Evolutionary conservation across 2,329 filamentous ascomycete genomes (phyloP), one percentile per base, ranked within the genome.

Genomic region (Fusarium robinianum): DNA sequence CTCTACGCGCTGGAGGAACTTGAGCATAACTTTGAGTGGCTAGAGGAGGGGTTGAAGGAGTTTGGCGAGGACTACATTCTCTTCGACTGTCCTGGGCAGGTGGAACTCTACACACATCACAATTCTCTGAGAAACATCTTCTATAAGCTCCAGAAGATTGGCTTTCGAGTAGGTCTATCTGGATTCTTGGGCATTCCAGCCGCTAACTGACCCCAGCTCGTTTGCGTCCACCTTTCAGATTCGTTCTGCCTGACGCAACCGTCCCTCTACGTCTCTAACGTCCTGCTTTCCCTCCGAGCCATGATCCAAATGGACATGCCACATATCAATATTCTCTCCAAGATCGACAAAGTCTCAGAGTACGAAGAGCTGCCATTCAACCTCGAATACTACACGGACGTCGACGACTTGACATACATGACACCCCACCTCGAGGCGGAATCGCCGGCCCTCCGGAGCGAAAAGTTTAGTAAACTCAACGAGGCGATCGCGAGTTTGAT

Each of bases 301-400:
- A 99, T 99, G 92, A 83, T 99, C 39, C 94, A 97, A 71, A 92
- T 99, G 80, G 94, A 97, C 64, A 87, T 97, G 50, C 90, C 94
- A 1, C 90, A 96, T 64, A 77, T 99, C 57, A 99, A 99, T 63
- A 88, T 99, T 51, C 80, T 99, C 17, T 96, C 91, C 45, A 99
- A 99, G 72, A 95, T 99, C 71, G 94, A 99, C 71, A 96, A 96
- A 64, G 77, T 99, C 40, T 76, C 84, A 23, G 83, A 86, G 38
- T 96, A 96, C 63, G 85, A 89, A 32, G 82, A 88, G 17, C 77
- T 99, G 0, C 90, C 91, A 0, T 96, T 99, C 75, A 96, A 96
- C 61, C 83, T 99, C 47, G 91, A 96, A 55, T 99, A 86, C 69
- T 99, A 97, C 68, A 97, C 94, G 49, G 92, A 99, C 67, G 92